These are phyloP conservation scores for Acmispon strigosus DNA, from an alignment of 306 rosid genomes.

Conservation along the genomic window DNA sequence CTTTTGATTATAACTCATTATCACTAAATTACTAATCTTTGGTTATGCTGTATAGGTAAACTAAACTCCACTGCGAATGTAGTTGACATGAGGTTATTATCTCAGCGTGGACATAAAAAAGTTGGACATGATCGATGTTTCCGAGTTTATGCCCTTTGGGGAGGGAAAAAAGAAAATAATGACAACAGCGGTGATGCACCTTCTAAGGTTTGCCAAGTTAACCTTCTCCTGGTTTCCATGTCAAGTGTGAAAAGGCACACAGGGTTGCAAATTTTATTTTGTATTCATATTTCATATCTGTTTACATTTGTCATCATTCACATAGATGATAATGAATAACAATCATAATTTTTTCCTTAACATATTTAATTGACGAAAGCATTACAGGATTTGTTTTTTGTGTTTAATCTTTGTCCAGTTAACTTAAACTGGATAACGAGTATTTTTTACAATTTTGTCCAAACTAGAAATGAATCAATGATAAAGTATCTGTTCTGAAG, in stretches of 20 bases:
- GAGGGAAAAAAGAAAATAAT: slow-evolving; percentile 64
- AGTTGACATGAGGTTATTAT: slow-evolving; percentile 33
- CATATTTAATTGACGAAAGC: neutral
- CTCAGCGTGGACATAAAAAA: slow-evolving; percentile 18
- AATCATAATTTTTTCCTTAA: neutral
- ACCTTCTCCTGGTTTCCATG: neutral
- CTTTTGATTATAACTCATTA: neutral
- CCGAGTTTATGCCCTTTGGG: slow-evolving; percentile 53
- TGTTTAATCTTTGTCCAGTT: neutral
- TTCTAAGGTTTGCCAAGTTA: slow-evolving; percentile 47
- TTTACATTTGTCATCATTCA: neutral
- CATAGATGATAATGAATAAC: neutral
- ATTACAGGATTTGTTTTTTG: neutral
- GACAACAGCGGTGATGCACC: slow-evolving; percentile 52
- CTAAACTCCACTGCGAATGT: slow-evolving; percentile 35
- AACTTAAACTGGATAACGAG: neutral
- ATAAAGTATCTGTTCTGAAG: neutral
- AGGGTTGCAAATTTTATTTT: neutral
- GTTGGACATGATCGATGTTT: slow-evolving; percentile 29
- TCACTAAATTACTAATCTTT: neutral
- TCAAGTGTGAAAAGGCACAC: neutral
- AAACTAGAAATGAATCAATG: neutral
- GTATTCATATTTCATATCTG: neutral
- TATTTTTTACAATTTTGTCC: neutral
- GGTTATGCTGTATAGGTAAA: slow-evolving; percentile 32